phyloP scores from a whole-genome alignment of 2,329 filamentous ascomycete species.

The Fusarium lyarnte region DNA sequence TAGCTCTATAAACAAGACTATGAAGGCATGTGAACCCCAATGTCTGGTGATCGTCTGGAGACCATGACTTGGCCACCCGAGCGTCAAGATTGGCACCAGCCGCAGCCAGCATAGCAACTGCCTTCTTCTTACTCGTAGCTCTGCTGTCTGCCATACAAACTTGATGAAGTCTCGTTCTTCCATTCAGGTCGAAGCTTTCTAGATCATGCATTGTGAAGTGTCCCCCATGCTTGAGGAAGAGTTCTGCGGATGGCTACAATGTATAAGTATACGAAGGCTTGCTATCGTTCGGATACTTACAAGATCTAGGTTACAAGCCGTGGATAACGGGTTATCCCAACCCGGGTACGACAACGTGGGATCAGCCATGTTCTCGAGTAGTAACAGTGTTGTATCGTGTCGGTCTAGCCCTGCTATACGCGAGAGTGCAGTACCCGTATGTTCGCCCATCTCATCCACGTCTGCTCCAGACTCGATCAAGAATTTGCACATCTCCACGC shows the following conservation, averaged over 20 bases:
- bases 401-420: neutral
- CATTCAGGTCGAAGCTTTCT: conserved; percentile 9
- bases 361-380: conserved; percentile 21
- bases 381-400: conserved; percentile 8
- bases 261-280: neutral
- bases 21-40: conserved; percentile 1
- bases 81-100: neutral
- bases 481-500: conserved; percentile 18
- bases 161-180: conserved; percentile 5
- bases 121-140: conserved; percentile 1
- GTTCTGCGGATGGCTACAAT: neutral
- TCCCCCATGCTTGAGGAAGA: neutral
- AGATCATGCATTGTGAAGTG: conserved; percentile 1
- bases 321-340: conserved; percentile 6
- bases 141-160: conserved; percentile 4
- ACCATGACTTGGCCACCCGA: neutral
- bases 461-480: conserved; percentile 23
- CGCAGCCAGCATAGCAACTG: neutral
- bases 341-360: conserved; percentile 2
- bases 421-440: conserved; percentile 7
- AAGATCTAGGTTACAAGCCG: conserved; percentile 7
- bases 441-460: conserved; percentile 18
- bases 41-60: conserved; percentile 6
- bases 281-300: neutral
- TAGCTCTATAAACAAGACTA: conserved; percentile 1